Base-by-base conservation (phyloP, 148 eudicot species). In the Silene uniflora region DNA sequence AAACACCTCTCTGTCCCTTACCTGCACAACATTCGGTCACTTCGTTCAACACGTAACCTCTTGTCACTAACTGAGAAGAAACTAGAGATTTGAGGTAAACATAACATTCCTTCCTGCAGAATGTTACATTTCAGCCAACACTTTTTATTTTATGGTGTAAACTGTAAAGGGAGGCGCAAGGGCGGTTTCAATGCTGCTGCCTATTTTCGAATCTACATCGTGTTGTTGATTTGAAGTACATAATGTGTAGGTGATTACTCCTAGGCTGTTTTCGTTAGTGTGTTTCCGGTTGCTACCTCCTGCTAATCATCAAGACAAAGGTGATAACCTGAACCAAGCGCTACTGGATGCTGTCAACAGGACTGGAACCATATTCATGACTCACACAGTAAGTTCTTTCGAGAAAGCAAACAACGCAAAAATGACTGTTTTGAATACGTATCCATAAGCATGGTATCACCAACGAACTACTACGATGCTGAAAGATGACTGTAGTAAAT, bases 41-140 rank as follows among this genome's bases (percentile, higher is more conserved):
- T 35, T 1, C 2, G 39, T 35, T 35, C 5, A 35, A 3, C 6
- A 35, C 5, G 39, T 35, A 35, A 5, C 5, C 32, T 29, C 4
- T 4, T 29, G 4, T 29, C 32, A 29, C 32, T 1, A 29, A 29
- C 32, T 29, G 32, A 29, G 32, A 1, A 29, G 32, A 4, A 29
- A 95, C 79, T 72, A 84, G 0, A 88, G 94, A 82, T 95, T 95
- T 80, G 91, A 95, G 98, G 98, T 94, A 87, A 58, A 39, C 19
- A n/a, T n/a, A n/a, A n/a, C n/a, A 21, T 49, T 7, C 23, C 22
- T 70, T 63, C 29, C 19, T 35, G 44, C 55, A 39, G 22, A 67
- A 67, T 67, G 22, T 66, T 29, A 32, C 69, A 32, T 21, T 67
- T 39, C 14, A 39, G 9, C 52, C 7, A 35, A 39, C 23, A 6